These are phyloP conservation scores for Escallonia rubra DNA, from an alignment of 129 eudicot genomes.

Conservation along the genomic window DNA sequence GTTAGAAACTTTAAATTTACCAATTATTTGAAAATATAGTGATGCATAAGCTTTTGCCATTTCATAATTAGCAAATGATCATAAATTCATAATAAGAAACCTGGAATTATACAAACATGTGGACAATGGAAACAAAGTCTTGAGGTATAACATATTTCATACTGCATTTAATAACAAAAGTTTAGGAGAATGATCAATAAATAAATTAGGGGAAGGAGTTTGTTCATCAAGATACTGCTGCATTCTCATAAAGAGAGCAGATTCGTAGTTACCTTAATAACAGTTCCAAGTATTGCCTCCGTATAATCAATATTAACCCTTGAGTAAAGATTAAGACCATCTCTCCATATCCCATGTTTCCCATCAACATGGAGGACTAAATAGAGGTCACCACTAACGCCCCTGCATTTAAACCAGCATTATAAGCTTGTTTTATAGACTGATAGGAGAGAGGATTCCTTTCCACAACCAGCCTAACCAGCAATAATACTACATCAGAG, in stretches of 20 bases:
- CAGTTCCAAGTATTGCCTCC: conserved; percentile 86
- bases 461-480: neutral
- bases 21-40: too few species aligned
- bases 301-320: conserved; percentile 66
- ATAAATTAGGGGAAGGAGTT: neutral
- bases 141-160: neutral
- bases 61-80: neutral
- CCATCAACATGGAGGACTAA: conserved; percentile 56
- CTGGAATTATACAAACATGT: neutral
- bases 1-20: too few species aligned
- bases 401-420: conserved; percentile 45
- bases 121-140: neutral
- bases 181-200: neutral
- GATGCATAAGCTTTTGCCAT: too few species aligned
- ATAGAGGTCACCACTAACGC: conserved; percentile 73
- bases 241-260: neutral
- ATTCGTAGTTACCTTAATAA: conserved; percentile 50
- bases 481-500: too few species aligned
- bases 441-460: neutral
- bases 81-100: neutral
- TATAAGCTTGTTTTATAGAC: conserved; percentile 10
- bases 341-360: conserved; percentile 69
- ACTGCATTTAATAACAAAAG: neutral
- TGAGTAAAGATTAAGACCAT: conserved; percentile 79
- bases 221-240: conserved; percentile 2